Evolutionary conservation across 75 land plant species (phyloP), one percentile per base, ranked within the genome.

Genomic region (Isoetes taiwanensis): DNA sequence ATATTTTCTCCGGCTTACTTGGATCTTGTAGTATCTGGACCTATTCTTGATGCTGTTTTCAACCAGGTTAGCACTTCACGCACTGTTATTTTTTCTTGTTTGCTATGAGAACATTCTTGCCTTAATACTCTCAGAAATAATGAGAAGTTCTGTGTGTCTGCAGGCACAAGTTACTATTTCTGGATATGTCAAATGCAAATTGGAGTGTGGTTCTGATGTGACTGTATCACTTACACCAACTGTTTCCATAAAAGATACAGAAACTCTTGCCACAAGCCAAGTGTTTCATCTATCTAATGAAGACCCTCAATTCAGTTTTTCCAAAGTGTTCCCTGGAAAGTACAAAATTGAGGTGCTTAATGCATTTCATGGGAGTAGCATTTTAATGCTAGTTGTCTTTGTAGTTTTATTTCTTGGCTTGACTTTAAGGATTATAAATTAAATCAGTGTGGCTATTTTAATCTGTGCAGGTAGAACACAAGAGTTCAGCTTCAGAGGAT

Each of bases 271-370:
- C 69, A 59, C 70, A 71, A 66, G 2, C 29, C 75, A 9, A 66
- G 42, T 31, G 64, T 90, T 67, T 62, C 40, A n/a, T n/a, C n/a
- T n/a, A n/a, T n/a, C n/a, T 39, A 56, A 72, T 57, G 63, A 74
- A 6, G 65, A 70, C 43, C 58, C 52, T 61, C 57, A 64, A 9
- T 91, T 91, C 58, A 19, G 46, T 3, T 83, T 91, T 73, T 24
- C 75, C 17, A 73, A 83, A 68, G 79, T 91, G 16, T 53, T 86
- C 26, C 98, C 98, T 39, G 98, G 98, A 57, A 79, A 79, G 59
- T 86, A 86, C 62, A 67, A 40, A 54, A 56, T 91, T 40, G 85
- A 83, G 83, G 94, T 85, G 78, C n/a, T 21, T 14, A 28, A n/a
- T 25, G 25, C 33, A 41, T 14, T 30, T 28, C 3, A 27, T n/a